A percentile compares a stretch with the other conserved stretches of the same genome.
These are phyloP conservation scores for Stagonosporopsis vannaccii DNA, from an alignment of 2,329 filamentous ascomycete genomes.

Conservation along the genomic window DNA sequence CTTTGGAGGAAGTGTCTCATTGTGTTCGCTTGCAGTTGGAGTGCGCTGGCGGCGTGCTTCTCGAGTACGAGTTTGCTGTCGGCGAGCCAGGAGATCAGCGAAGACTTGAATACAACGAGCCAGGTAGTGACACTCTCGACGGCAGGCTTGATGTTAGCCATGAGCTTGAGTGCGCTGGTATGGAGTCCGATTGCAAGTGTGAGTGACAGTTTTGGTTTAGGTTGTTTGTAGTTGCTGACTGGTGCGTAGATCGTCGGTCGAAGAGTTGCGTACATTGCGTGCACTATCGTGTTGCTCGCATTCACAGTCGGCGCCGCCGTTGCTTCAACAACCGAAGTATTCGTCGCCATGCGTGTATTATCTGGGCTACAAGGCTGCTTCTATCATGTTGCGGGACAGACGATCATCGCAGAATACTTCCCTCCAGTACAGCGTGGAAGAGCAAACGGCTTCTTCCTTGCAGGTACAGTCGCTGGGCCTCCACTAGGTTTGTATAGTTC, in stretches of 20 bases:
- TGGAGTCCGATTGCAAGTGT: slow-evolving; percentile 25
- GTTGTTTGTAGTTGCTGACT: background rate
- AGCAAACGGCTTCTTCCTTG: slow-evolving; percentile 54
- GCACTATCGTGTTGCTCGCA: slow-evolving; percentile 18
- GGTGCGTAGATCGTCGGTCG: slow-evolving; percentile 19
- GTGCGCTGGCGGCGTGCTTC: slow-evolving; percentile 52
- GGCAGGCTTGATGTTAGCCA: slow-evolving; percentile 25
- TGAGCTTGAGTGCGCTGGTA: slow-evolving; percentile 23
- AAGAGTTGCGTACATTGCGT: slow-evolving; percentile 18
- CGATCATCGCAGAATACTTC: slow-evolving; percentile 29
- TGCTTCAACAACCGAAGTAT: slow-evolving; percentile 17
- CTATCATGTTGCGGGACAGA: slow-evolving; percentile 29
- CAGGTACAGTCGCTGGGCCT: slow-evolving; percentile 53
- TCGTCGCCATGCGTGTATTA: slow-evolving; percentile 25
- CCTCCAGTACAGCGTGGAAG: slow-evolving; percentile 50
- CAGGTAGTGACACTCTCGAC: slow-evolving; percentile 24
- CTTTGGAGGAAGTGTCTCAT: slow-evolving; percentile 49
- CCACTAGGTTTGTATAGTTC: slow-evolving; percentile 35
- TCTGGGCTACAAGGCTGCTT: slow-evolving; percentile 25
- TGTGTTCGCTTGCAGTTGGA: slow-evolving; percentile 53
- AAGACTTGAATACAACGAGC: slow-evolving; percentile 46
- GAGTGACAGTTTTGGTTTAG: background rate
- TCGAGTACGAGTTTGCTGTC: slow-evolving; percentile 53
- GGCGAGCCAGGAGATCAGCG: slow-evolving; percentile 51
- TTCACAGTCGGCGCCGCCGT: slow-evolving; percentile 24